Percentiles rank a stretch among this genome's conserved stretches.
These are phyloP conservation scores for Fibroporia radiculosa DNA, from an alignment of 768 basidiomycete species.

Conservation along the genomic window DNA sequence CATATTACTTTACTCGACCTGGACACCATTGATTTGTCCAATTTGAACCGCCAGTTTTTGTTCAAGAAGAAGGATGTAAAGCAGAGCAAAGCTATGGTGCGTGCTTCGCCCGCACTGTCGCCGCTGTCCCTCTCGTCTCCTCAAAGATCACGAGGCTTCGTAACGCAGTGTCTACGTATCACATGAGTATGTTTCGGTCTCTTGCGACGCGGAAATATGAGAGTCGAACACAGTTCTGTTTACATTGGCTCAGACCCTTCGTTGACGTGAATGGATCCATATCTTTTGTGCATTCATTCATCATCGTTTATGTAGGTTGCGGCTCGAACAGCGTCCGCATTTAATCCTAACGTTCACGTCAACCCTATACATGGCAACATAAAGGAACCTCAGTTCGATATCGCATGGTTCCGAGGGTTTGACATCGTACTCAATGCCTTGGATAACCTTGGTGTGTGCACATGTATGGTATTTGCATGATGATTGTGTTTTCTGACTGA, in stretches of 20 bases:
- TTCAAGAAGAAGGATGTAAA: slow-evolving; percentile 97
- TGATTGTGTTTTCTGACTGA: not conserved
- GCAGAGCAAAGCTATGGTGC: slow-evolving; percentile 87
- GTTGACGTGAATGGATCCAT: not conserved
- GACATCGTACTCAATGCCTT: slow-evolving; percentile 93
- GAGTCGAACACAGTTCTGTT: too few relatives aligned
- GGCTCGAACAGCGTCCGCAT: slow-evolving; percentile 70
- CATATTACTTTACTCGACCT: slow-evolving; percentile 90
- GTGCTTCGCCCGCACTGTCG: slow-evolving; percentile 14
- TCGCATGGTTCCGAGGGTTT: slow-evolving; percentile 85
- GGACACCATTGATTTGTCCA: slow-evolving; percentile 97
- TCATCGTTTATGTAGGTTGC: slow-evolving; percentile 47
- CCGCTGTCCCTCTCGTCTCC: not conserved
- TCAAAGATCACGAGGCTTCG: too few relatives aligned
- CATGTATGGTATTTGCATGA: not conserved
- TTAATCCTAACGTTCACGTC: slow-evolving; percentile 85
- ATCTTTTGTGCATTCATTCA: not conserved
- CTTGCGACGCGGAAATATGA: too few relatives aligned
- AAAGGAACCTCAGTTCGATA: slow-evolving; percentile 85
- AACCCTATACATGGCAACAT: slow-evolving; percentile 91
- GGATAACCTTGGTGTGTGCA: slow-evolving; percentile 76
- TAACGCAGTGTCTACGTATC: too few relatives aligned
- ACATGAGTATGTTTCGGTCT: too few relatives aligned
- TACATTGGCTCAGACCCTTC: not conserved
- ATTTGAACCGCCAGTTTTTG: slow-evolving; percentile 93